A percentile compares a stretch with the other conserved stretches of the same genome.
These are phyloP conservation scores for Pseudocohnilembus persalinus DNA, from an alignment of 169 alveolate genomes.

Conservation along the genomic window DNA sequence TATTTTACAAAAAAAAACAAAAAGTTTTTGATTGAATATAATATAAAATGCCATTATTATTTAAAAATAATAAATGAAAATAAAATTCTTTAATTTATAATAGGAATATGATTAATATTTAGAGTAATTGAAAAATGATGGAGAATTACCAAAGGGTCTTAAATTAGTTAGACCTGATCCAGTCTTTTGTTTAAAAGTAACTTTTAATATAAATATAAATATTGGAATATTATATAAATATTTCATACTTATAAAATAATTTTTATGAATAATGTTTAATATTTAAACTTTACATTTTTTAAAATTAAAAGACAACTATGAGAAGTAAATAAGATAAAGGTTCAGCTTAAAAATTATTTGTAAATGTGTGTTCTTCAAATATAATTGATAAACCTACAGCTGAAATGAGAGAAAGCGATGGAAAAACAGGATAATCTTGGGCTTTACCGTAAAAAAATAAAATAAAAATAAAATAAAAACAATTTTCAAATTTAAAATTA, in stretches of 20 bases:
- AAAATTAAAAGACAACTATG: neutral
- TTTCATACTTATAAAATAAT: too few relatives aligned
- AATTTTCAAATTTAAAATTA: too few relatives aligned
- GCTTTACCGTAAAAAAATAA: slow-evolving; percentile 39
- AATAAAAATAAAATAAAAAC: too few relatives aligned
- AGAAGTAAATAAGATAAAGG: neutral
- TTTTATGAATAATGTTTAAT: too few relatives aligned
- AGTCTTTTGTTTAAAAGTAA: slow-evolving; percentile 58
- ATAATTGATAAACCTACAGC: slow-evolving; percentile 45
- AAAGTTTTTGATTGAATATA: too few relatives aligned
- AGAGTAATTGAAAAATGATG: slow-evolving; percentile 50
- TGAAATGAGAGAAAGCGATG: slow-evolving; percentile 32
- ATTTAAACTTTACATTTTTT: too few relatives aligned
- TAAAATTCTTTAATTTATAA: too few relatives aligned
- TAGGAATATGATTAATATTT: slow-evolving; percentile 62
- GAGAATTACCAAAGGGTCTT: slow-evolving; percentile 67
- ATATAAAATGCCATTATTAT: neutral
- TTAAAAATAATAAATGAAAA: too few relatives aligned
- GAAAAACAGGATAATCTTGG: slow-evolving; percentile 60
- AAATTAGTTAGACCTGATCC: slow-evolving; percentile 59
- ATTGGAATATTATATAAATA: neutral
- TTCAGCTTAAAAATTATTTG: slow-evolving; percentile 54
- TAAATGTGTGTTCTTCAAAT: slow-evolving; percentile 58
- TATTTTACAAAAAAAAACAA: neutral
- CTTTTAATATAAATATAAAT: slow-evolving; percentile 34